Percentiles rank a stretch among this genome's conserved stretches.
Conservation (phyloP, 352 stramenopile species). For the Blastocystis sp. region DNA sequence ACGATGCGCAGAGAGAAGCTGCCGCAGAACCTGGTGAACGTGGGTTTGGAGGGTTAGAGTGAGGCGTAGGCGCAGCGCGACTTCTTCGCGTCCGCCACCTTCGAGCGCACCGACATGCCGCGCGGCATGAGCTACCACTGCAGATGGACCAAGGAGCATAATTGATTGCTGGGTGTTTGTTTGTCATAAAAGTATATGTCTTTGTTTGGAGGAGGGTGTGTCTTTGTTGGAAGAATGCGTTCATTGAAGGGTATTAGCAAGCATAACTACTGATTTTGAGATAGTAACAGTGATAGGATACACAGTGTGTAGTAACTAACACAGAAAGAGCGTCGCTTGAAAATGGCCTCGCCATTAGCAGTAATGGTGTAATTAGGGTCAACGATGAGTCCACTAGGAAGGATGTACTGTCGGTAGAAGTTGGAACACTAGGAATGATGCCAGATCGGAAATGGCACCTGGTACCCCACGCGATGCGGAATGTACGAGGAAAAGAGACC, state of each 20-base stretch:
- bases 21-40: slow-evolving; percentile 92
- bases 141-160: slow-evolving; percentile 41
- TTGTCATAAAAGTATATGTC: too few relatives aligned
- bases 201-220: too few relatives aligned
- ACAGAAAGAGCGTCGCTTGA: not conserved
- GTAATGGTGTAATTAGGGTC: slow-evolving; percentile 51
- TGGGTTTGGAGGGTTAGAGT: not conserved
- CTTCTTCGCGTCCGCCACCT: slow-evolving; percentile 1
- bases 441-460: not conserved
- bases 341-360: slow-evolving; percentile 27
- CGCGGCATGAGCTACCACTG: slow-evolving; percentile 54
- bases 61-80: slow-evolving; percentile 7
- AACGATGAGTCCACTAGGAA: slow-evolving; percentile 3
- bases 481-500: slow-evolving; percentile 52
- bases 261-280: too few relatives aligned
- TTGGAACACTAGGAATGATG: slow-evolving; percentile 41
- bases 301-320: slow-evolving; percentile 8
- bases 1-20: slow-evolving; percentile 88
- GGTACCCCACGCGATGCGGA: slow-evolving; percentile 62
- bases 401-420: slow-evolving; percentile 52
- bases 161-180: slow-evolving; percentile 20
- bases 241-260: too few relatives aligned
- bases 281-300: too few relatives aligned
- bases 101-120: slow-evolving; percentile 7
- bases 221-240: too few relatives aligned